Conservation (phyloP, 2,329 filamentous ascomycete species). For the Herpotrichia juniperi region DNA sequence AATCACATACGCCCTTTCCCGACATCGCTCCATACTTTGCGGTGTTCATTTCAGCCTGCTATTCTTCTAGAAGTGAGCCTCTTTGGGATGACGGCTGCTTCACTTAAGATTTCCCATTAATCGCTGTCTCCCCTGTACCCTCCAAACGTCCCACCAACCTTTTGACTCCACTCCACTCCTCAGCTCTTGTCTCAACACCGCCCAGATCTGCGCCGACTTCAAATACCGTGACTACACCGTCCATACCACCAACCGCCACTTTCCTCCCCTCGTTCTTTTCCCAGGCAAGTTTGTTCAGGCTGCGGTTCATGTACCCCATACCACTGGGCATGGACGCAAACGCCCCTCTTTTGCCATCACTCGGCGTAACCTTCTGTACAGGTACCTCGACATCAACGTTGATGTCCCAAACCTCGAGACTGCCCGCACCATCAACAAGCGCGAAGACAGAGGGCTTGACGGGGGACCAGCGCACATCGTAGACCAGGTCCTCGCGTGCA, state of each 20-base stretch:
- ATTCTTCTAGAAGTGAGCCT: no score
- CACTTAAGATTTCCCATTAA: conserved; percentile 4
- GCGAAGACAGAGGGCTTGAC: conserved; percentile 94
- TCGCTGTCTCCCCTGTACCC: conserved; percentile 16
- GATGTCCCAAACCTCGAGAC: conserved; percentile 93
- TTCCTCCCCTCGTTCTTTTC: conserved; percentile 86
- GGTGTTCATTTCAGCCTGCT: not conserved
- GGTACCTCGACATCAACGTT: conserved; percentile 92
- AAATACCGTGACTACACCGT: conserved; percentile 89
- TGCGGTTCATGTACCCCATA: conserved; percentile 74
- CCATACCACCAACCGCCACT: conserved; percentile 88
- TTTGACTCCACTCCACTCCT: conserved; percentile 95
- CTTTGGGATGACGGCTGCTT: not conserved
- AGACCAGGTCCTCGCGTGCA: conserved; percentile 92
- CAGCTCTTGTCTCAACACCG: conserved; percentile 82
- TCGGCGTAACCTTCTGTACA: conserved; percentile 78
- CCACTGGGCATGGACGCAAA: conserved; percentile 46
- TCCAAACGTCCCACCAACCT: conserved; percentile 82
- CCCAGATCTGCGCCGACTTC: conserved; percentile 85
- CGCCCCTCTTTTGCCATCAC: conserved; percentile 50
- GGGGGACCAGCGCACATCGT: conserved; percentile 94
- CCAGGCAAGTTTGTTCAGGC: conserved; percentile 94
- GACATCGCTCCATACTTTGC: not conserved
- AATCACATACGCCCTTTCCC: not conserved
- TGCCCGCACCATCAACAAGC: conserved; percentile 89